Percentiles rank a stretch among this genome's conserved stretches.
phyloP scores from a whole-genome alignment of 805 yeast species.

The Isabelozyma heimii region DNA sequence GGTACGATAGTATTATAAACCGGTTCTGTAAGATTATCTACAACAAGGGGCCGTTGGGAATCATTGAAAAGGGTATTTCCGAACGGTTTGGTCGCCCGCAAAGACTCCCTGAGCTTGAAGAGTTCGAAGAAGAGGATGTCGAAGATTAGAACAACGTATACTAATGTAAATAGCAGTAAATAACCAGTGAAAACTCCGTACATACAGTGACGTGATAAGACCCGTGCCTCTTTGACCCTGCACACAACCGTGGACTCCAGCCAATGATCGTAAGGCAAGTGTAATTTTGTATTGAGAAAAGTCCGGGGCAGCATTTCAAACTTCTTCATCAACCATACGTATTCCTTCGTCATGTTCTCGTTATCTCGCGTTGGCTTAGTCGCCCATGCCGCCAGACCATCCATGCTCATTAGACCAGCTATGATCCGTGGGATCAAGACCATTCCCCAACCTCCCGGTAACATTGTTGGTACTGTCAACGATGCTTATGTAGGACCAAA shows the following conservation, averaged over 20 bases:
- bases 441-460: conserved; percentile 71
- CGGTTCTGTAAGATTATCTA: conserved; percentile 38
- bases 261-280: conserved; percentile 11
- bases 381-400: conserved; percentile 10
- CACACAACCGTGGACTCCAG: not conserved
- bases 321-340: not conserved
- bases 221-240: not conserved
- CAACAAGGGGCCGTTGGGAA: conserved; percentile 40
- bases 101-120: conserved; percentile 35
- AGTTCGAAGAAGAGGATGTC: conserved; percentile 40
- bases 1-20: conserved; percentile 33
- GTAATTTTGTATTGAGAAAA: conserved; percentile 8
- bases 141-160: conserved; percentile 13
- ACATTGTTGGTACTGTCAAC: conserved; percentile 67
- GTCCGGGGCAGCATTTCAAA: conserved; percentile 8
- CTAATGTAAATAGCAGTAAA: conserved; percentile 3
- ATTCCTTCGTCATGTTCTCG: conserved; percentile 17
- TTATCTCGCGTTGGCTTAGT: conserved; percentile 29
- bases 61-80: conserved; percentile 35
- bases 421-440: conserved; percentile 40
- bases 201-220: not conserved
- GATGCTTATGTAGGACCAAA: conserved; percentile 67
- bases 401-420: conserved; percentile 13
- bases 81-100: conserved; percentile 38
- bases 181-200: not conserved